Evolutionary conservation across 2,329 filamentous ascomycete genomes (phyloP), one percentile per base, ranked within the genome.

Genomic region (Neonectria punicea): DNA sequence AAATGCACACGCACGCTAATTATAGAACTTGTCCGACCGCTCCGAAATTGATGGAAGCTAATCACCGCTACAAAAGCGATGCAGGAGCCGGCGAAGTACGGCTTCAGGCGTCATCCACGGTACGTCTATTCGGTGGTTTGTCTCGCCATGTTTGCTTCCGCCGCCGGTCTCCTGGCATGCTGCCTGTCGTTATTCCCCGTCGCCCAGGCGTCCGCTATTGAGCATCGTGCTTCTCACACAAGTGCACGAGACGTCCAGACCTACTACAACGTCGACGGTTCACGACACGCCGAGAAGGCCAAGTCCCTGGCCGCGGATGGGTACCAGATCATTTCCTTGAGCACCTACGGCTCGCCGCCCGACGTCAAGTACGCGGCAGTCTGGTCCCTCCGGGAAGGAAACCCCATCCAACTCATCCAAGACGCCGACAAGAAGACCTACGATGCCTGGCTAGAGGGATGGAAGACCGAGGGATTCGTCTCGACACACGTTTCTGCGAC

Each of bases 321-420:
- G 3, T 72, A 69, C 39, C 62, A 54, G 5, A 63, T 66, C 34
- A 9, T 55, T 9, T 72, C 68, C 1, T 9, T 69, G 8, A 71
- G 70, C 11, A 49, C 54, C 4, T 71, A 71, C 30, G 63, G 70
- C 4, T 51, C 56, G 3, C 39, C 59, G 9, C 22, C 51, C 4
- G 32, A 64, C 2, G 53, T 69, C 46, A 66, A 53, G 13, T 71
- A 69, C 25, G 62, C 70, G 8, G 56, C 64, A 4, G 59, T 65
- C 2, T 69, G 70, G 70, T 25, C 65, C 1, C 22, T 55, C 1
- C 32, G 61, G 10, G 39, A 53, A 25, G 60, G 30, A 4, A 36
- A 36, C 1, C 20, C 28, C 0, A 55, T 58, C 20, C 18, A 66
- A 46, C 64, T 57, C 25, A 69, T 61, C 4, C 49, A 65, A 8